These are phyloP conservation scores for Diaporthe citriasiana DNA, from an alignment of 2,329 filamentous ascomycete species.

Conservation along the genomic window DNA sequence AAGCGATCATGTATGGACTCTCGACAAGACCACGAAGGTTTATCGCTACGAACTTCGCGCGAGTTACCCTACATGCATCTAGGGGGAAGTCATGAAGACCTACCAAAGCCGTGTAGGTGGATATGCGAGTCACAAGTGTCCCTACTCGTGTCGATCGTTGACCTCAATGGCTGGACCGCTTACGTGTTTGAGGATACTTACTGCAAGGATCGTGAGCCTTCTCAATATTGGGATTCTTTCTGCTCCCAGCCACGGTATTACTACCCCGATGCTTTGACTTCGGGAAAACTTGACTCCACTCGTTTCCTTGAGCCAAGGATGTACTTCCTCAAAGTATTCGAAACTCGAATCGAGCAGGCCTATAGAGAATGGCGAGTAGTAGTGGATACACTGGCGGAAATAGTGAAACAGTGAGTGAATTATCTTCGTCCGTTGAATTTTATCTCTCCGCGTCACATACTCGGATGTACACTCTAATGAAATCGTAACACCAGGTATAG, in stretches of 20 bases:
- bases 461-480: neutral
- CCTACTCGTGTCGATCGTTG: neutral
- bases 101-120: neutral
- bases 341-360: neutral
- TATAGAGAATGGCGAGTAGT: neutral
- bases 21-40: neutral
- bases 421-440: neutral
- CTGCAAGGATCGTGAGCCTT: neutral
- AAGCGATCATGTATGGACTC: neutral
- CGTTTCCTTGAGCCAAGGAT: neutral
- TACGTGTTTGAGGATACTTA: conserved; percentile 18
- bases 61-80: neutral
- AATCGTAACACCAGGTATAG: neutral
- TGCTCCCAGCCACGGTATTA: neutral
- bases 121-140: conserved; percentile 28
- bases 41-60: neutral
- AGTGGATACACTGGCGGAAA: neutral
- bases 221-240: neutral
- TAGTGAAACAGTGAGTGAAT: neutral
- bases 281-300: neutral
- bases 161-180: neutral
- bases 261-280: neutral
- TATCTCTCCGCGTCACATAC: neutral
- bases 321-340: neutral
- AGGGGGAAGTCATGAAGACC: accelerated